phyloP scores from a whole-genome alignment of 2,329 filamentous ascomycete genomes.

The Diplodia corticola region DNA sequence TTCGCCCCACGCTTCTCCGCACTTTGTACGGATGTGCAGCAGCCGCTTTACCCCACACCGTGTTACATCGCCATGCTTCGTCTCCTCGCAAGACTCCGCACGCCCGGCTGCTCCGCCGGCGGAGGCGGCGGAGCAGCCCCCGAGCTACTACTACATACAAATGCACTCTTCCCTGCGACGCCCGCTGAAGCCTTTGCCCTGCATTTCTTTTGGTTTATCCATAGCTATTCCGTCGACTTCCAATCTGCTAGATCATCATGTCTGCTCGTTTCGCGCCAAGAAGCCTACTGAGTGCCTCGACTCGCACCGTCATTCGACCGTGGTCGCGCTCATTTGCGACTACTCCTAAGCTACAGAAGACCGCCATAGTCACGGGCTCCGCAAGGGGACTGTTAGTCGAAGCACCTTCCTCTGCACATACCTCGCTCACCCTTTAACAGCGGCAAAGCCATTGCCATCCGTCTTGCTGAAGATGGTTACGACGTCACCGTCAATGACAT shows the following conservation, averaged over 20 bases:
- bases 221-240: not conserved
- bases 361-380: slow-evolving; percentile 43
- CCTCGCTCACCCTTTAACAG: slow-evolving; percentile 36
- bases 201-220: not conserved
- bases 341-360: slow-evolving; percentile 29
- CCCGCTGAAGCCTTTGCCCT: not conserved
- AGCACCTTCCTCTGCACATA: not conserved
- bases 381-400: slow-evolving; percentile 39
- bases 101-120: slow-evolving; percentile 4
- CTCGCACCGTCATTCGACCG: slow-evolving; percentile 26
- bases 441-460: slow-evolving; percentile 63
- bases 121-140: not conserved
- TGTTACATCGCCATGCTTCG: slow-evolving; percentile 1
- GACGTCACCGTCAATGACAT: slow-evolving; percentile 67
- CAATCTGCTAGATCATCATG: not conserved
- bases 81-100: slow-evolving; percentile 11
- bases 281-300: slow-evolving; percentile 29
- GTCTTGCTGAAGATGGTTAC: slow-evolving; percentile 66
- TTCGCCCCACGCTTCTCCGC: slow-evolving; percentile 4
- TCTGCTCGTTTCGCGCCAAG: slow-evolving; percentile 29
- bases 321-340: slow-evolving; percentile 31
- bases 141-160: not conserved
- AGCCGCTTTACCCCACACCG: slow-evolving; percentile 7
- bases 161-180: not conserved
- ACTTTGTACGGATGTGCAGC: not conserved